These are phyloP conservation scores for Cinchona pubescens DNA, from an alignment of 257 asterid genomes.

Conservation along the genomic window DNA sequence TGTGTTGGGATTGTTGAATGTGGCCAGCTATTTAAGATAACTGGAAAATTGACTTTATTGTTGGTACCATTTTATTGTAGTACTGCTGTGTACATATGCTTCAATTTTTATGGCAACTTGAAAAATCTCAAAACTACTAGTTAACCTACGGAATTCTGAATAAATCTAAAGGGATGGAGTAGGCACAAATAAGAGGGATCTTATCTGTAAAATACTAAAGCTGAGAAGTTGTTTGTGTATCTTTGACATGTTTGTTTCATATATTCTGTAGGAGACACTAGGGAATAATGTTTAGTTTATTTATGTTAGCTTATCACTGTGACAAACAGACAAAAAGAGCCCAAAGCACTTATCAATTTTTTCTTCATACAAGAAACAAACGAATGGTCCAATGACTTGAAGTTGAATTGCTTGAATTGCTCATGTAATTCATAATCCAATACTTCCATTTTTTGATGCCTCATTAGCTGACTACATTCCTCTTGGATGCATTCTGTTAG, in stretches of 20 bases:
- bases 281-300: neutral
- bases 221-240: neutral
- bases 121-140: neutral
- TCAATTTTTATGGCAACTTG: neutral
- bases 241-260: neutral
- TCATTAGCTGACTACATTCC: neutral
- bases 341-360: neutral
- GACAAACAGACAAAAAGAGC: neutral
- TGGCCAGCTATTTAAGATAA: too few relatives aligned
- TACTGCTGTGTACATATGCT: neutral
- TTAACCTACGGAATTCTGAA: neutral
- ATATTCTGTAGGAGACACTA: neutral
- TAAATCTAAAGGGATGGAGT: neutral
- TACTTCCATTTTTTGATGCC: neutral
- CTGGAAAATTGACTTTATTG: too few relatives aligned
- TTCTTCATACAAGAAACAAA: neutral
- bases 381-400: neutral
- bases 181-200: neutral
- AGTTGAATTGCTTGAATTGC: neutral
- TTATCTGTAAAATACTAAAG: neutral
- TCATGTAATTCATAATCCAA: neutral
- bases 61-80: neutral
- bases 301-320: neutral
- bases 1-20: too few relatives aligned
- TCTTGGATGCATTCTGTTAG: conserved; percentile 25